Evolutionary conservation across 2,329 filamentous ascomycete species (phyloP).

Genomic region (Talaromyces atroroseus): DNA sequence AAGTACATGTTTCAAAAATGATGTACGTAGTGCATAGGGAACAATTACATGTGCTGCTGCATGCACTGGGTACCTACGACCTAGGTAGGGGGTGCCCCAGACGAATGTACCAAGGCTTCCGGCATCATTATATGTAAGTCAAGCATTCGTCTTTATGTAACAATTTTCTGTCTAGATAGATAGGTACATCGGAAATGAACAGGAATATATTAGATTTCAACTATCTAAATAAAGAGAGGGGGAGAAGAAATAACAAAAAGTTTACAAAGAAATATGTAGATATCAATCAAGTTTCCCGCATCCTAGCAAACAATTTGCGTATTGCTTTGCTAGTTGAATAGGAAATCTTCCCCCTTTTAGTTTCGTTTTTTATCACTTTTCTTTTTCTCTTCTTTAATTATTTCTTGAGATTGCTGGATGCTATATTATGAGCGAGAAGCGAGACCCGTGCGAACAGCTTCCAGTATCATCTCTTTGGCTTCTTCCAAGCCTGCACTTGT

Average conservation of each 20-base stretch:
- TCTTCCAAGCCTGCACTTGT: constrained; percentile 73
- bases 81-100: too few relatives aligned
- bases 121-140: too few relatives aligned
- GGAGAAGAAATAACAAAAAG: constrained; percentile 10
- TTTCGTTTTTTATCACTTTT: background rate
- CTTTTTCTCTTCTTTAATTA: background rate
- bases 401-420: background rate
- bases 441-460: constrained; percentile 58
- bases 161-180: background rate
- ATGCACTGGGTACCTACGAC: too few relatives aligned
- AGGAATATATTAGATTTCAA: background rate
- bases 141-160: too few relatives aligned
- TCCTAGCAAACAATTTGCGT: background rate
- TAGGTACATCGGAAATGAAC: background rate
- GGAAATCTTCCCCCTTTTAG: background rate
- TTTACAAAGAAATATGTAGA: constrained; percentile 15
- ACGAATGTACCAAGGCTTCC: too few relatives aligned
- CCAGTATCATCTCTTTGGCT: constrained; percentile 82
- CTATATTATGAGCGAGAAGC: constrained; percentile 10
- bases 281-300: constrained; percentile 6
- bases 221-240: constrained; percentile 4
- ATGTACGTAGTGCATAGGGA: too few relatives aligned
- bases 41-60: too few relatives aligned
- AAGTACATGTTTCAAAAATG: too few relatives aligned
- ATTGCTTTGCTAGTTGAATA: background rate